A percentile compares a stretch with the other conserved stretches of the same genome.
Evolutionary conservation across 2,329 filamentous ascomycete genomes (phyloP).

Genomic region (Colletotrichum truncatum): DNA sequence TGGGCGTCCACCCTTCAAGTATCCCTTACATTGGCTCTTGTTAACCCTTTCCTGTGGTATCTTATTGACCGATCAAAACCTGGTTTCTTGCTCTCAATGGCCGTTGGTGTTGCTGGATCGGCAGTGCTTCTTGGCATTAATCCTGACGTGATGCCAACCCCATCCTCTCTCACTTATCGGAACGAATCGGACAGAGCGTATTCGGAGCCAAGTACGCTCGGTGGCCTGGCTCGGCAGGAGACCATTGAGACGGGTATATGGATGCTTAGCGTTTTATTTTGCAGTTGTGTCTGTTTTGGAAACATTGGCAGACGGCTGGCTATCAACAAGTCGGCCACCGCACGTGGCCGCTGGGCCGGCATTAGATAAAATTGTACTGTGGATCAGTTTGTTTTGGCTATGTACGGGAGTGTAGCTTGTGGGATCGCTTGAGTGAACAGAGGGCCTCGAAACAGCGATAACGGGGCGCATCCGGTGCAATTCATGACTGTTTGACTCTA

Average conservation of each 20-base stretch:
- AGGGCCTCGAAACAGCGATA: too few species aligned
- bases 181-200: conserved; percentile 32
- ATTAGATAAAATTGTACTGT: conserved; percentile 5
- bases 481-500: too few species aligned
- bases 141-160: conserved; percentile 79
- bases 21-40: conserved; percentile 86
- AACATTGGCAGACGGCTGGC: conserved; percentile 88
- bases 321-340: conserved; percentile 53
- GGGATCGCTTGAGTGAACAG: neutral
- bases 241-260: conserved; percentile 81
- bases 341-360: conserved; percentile 52
- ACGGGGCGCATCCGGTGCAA: too few species aligned
- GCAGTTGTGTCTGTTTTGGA: conserved; percentile 94
- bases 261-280: conserved; percentile 94
- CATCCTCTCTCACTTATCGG: conserved; percentile 54
- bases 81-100: conserved; percentile 81
- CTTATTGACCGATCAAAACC: conserved; percentile 89
- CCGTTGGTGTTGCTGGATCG: conserved; percentile 79
- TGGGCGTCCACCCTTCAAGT: conserved; percentile 97
- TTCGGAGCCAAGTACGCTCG: conserved; percentile 49
- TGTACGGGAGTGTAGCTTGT: neutral
- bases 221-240: conserved; percentile 68
- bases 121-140: conserved; percentile 78
- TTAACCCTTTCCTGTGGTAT: conserved; percentile 96
- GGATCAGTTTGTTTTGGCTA: neutral